Evolutionary conservation across 345 rosid genomes (phyloP).

Genomic region (Limnanthes douglasii): DNA sequence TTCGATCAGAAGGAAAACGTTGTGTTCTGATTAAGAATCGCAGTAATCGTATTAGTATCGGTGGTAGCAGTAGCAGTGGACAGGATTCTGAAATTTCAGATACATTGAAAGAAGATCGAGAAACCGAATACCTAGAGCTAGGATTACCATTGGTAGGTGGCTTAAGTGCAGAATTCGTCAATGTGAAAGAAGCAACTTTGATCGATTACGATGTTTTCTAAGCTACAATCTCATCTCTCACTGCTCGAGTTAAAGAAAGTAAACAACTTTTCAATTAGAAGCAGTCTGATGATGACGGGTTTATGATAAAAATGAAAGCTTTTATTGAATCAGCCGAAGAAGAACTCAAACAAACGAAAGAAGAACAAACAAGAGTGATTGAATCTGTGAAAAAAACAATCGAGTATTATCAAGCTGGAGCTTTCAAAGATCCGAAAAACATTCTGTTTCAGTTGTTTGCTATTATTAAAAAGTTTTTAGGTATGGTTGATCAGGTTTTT

Average conservation of each 20-base stretch:
- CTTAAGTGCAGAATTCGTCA: conserved; percentile 30
- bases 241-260: conserved; percentile 26
- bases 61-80: conserved; percentile 10
- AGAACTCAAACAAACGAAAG: conserved; percentile 36
- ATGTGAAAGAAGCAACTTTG: conserved; percentile 50
- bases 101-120: conserved; percentile 21
- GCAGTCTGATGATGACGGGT: conserved; percentile 20
- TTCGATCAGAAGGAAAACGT: conserved; percentile 45
- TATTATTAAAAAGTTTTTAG: conserved; percentile 65
- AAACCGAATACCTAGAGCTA: conserved; percentile 24
- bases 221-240: conserved; percentile 27
- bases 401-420: conserved; percentile 66
- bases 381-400: conserved; percentile 58
- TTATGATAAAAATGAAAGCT: conserved; percentile 42
- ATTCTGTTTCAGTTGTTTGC: conserved; percentile 45
- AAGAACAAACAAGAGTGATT: conserved; percentile 42
- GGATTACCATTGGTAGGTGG: conserved; percentile 39
- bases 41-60: conserved; percentile 10
- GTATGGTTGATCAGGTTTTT: conserved; percentile 63
- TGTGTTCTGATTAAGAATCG: too few species aligned
- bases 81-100: conserved; percentile 7
- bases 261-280: conserved; percentile 16
- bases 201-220: conserved; percentile 35
- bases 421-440: conserved; percentile 20
- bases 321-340: conserved; percentile 46